These are phyloP conservation scores for Pichia norvegensis DNA, from an alignment of 1,139 yeast genomes.

Conservation along the genomic window DNA sequence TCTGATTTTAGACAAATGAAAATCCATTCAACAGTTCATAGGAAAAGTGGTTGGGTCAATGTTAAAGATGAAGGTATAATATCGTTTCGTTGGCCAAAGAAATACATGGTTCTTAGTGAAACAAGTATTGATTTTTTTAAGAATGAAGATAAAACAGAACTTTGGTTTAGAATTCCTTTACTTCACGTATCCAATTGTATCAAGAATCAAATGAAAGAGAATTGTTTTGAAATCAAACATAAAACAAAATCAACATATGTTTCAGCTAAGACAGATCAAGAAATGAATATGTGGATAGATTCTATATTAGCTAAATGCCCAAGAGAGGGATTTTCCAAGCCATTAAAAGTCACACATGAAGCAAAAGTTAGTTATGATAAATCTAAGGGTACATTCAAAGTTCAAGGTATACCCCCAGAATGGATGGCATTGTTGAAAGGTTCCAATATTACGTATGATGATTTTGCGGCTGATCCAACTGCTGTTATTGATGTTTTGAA, in stretches of 20 bases:
- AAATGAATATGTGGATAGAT: conserved; percentile 86
- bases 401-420: conserved; percentile 59
- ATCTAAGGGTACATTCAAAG: conserved; percentile 67
- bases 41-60: conserved; percentile 73
- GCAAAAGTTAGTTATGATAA: conserved; percentile 57
- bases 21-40: conserved; percentile 26
- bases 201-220: conserved; percentile 58
- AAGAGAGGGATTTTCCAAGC: conserved; percentile 68
- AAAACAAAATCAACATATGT: conserved; percentile 60
- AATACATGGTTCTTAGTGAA: conserved; percentile 71
- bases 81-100: conserved; percentile 86
- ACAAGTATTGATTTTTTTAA: conserved; percentile 69
- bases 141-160: conserved; percentile 41
- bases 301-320: conserved; percentile 85
- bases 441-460: conserved; percentile 73
- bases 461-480: conserved; percentile 75
- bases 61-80: conserved; percentile 86
- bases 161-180: conserved; percentile 45
- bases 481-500: conserved; percentile 90
- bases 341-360: conserved; percentile 74
- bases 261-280: conserved; percentile 71
- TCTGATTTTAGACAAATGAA: conserved; percentile 27
- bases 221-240: conserved; percentile 74
- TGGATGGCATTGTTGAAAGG: conserved; percentile 71
- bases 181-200: conserved; percentile 50